Base-by-base conservation (phyloP, 768 basidiomycete species). In the Ephemerocybe angulata region DNA sequence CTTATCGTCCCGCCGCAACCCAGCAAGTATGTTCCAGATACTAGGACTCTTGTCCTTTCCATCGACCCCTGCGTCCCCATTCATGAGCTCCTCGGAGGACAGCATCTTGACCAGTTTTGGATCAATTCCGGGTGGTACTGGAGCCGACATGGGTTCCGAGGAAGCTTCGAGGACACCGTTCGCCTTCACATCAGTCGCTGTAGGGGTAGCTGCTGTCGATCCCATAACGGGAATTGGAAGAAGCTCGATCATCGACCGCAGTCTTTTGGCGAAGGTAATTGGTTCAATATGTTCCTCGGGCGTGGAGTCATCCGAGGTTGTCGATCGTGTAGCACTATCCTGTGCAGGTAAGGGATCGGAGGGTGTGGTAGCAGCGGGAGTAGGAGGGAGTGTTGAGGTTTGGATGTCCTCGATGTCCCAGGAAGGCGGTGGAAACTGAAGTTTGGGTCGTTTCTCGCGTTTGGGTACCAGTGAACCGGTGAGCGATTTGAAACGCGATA, bases 61-160 rank as follows among this genome's bases (percentile, higher is more conserved):
- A 19, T 57, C 63, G 17, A 42, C 44, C n/a, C 54, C 44, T 38
- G 71, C 65, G 21, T 74, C 72, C 10, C 85, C 81, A 50, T 83
- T 85, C 84, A 88, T 87, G n/a, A 82, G 66, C n/a, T 75, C 70
- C 54, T 85, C 76, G 1, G 83, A 81, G 13, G 81, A 80, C 28
- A 88, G 70, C 55, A 81, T 70, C 29, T 74, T 67, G 41, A 83
- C 70, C 30, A 83, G 69, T 48, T 75, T 71, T 3, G 76, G 67
- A 60, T 86, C 84, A 10, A 77, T 63, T 15, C 71, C 70, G n/a
- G 70, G 66, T 5, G 75, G 72, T 35, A 75, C 66, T 24, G 74
- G 73, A n/a, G 77, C 67, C 10, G 71, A 68, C 25, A 62, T 41
- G 22, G 46, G 17, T 21, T 48, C 46, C 7, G 11, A 13, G 13